Percentiles rank a stretch among this genome's conserved stretches.
Conservation (phyloP, 176 grass and related monocot genomes). For the Lolium rigidum region DNA sequence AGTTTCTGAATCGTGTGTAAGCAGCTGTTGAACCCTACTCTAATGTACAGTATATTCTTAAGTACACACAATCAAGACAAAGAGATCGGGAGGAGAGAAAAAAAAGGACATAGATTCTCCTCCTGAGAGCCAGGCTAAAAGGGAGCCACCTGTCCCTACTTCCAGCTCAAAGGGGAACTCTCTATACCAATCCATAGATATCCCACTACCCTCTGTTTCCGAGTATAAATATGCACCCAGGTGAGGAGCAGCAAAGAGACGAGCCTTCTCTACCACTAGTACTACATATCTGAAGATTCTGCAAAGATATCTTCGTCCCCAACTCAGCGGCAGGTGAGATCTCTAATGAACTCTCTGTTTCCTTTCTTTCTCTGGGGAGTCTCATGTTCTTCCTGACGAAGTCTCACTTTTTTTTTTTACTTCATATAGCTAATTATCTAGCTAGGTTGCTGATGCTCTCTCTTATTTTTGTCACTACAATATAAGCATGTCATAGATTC, state of each 20-base stretch:
- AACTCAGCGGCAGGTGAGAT: constrained; percentile 34
- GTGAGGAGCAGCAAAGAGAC: background rate
- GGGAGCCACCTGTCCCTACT: constrained; percentile 47
- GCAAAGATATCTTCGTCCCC: constrained; percentile 3
- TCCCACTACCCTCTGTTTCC: constrained; percentile 41
- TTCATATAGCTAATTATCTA: background rate
- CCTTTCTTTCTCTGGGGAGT: background rate
- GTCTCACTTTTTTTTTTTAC: background rate
- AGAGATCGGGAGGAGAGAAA: background rate
- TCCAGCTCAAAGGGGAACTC: constrained; percentile 35
- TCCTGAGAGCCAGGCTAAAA: constrained; percentile 50
- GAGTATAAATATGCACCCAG: constrained; percentile 33
- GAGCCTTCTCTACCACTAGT: constrained; percentile 5
- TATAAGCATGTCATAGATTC: background rate
- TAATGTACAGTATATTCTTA: too few species aligned
- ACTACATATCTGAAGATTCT: constrained; percentile 23
- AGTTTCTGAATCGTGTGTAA: background rate
- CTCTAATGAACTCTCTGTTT: background rate
- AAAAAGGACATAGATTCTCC: constrained; percentile 50
- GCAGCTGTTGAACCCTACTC: background rate
- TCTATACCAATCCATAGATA: constrained; percentile 46
- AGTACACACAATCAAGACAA: background rate
- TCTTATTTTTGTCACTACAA: background rate
- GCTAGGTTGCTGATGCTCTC: background rate
- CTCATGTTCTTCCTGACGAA: constrained; percentile 3